Evolutionary conservation across 2,329 filamentous ascomycete genomes (phyloP).

Genomic region (Tothia fuscella): DNA sequence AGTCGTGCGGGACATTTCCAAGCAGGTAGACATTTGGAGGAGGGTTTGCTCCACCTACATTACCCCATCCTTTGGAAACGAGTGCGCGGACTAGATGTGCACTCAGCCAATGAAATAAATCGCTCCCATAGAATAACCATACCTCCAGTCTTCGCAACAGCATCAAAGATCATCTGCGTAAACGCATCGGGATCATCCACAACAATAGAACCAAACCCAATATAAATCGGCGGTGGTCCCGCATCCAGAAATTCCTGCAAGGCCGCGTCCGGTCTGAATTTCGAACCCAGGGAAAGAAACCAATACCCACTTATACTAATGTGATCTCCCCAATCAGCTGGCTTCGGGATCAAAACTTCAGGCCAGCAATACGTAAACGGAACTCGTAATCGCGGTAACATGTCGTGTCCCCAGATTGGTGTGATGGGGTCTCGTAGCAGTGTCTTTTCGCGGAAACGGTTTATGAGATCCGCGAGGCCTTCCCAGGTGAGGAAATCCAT

Average conservation of each 20-base stretch:
- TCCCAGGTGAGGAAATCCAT: conserved; percentile 41
- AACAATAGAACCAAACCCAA: conserved; percentile 93
- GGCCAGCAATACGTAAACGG: conserved; percentile 96
- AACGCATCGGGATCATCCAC: conserved; percentile 80
- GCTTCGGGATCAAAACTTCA: conserved; percentile 80
- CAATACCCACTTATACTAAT: conserved; percentile 95
- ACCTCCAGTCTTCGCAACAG: conserved; percentile 74
- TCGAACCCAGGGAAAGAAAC: conserved; percentile 69
- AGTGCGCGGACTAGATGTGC: conserved; percentile 59
- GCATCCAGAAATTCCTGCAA: conserved; percentile 70
- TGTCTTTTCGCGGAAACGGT: conserved; percentile 76
- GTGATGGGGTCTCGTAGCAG: conserved; percentile 53
- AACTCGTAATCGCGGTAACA: conserved; percentile 83
- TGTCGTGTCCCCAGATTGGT: conserved; percentile 68
- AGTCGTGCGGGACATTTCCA: conserved; percentile 85
- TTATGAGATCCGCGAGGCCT: conserved; percentile 74
- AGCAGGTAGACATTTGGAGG: conserved; percentile 70
- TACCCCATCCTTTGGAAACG: conserved; percentile 93
- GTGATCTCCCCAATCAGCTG: conserved; percentile 93
- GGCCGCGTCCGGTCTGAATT: conserved; percentile 63
- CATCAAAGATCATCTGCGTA: conserved; percentile 86
- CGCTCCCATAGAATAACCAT: background rate
- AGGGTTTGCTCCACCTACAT: conserved; percentile 53
- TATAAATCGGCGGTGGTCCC: conserved; percentile 76
- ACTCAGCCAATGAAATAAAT: background rate